Evolutionary conservation across 2,329 filamentous ascomycete species (phyloP).

Genomic region (Phyllosticta ampelicida): DNA sequence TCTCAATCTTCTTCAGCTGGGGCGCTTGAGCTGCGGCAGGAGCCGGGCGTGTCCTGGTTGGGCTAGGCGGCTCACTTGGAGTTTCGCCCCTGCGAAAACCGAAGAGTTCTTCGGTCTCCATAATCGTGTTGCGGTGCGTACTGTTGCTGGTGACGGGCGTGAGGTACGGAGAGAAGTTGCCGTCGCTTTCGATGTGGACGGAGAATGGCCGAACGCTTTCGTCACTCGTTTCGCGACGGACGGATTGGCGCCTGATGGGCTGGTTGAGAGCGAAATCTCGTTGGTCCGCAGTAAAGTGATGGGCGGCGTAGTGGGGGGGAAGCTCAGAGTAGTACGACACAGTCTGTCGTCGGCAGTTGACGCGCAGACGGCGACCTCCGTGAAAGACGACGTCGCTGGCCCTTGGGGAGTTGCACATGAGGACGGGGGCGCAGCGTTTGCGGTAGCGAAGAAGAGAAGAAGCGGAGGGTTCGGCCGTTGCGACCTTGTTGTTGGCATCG

Average conservation of each 20-base stretch:
- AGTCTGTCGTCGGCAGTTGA: conserved; percentile 33
- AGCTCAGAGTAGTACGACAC: conserved; percentile 32
- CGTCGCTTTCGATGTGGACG: conserved; percentile 6
- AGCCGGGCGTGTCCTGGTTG: not conserved
- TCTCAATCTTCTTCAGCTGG: conserved; percentile 8
- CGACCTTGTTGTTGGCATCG: not conserved
- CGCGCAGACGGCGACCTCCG: conserved; percentile 32
- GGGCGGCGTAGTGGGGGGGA: conserved; percentile 35
- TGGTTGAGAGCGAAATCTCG: not conserved
- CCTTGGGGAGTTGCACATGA: conserved; percentile 33
- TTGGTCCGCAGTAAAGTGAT: conserved; percentile 21
- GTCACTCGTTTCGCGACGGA: conserved; percentile 1
- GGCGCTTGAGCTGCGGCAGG: not conserved
- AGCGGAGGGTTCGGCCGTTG: conserved; percentile 15
- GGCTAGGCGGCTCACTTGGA: not conserved
- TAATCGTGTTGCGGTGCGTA: not conserved
- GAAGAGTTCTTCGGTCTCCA: not conserved
- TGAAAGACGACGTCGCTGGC: conserved; percentile 36
- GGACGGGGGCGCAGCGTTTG: conserved; percentile 36
- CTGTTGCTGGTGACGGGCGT: conserved; percentile 9
- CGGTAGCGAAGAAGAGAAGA: conserved; percentile 35
- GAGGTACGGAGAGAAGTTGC: not conserved
- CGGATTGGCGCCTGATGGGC: not conserved
- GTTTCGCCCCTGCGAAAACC: not conserved
- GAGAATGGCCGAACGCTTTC: conserved; percentile 2